Conservation (phyloP, 2,329 filamentous ascomycete genomes). For the Monosporascus sp. region DNA sequence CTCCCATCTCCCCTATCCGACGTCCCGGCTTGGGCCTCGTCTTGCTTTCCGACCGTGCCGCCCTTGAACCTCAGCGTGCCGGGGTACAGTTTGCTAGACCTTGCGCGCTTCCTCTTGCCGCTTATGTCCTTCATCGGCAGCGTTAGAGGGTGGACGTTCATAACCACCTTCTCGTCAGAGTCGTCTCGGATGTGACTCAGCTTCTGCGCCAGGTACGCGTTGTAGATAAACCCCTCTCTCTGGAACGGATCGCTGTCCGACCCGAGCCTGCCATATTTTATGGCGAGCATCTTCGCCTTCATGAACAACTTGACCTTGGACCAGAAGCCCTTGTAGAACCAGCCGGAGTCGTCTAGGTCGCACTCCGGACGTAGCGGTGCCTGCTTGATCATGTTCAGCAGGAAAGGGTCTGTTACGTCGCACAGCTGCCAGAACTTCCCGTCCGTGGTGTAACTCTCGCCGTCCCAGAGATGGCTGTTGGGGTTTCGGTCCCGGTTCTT, state of each 20-base stretch:
- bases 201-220: conserved; percentile 32
- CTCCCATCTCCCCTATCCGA: neutral
- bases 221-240: conserved; percentile 32
- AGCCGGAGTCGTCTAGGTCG: conserved; percentile 65
- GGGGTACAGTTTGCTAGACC: neutral
- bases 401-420: conserved; percentile 78
- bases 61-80: neutral
- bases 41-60: neutral
- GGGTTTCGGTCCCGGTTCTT: conserved; percentile 28
- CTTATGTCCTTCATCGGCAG: conserved; percentile 23
- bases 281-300: conserved; percentile 74
- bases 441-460: conserved; percentile 66
- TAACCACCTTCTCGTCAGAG: conserved; percentile 15
- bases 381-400: conserved; percentile 61
- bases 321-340: conserved; percentile 77
- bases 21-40: neutral
- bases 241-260: conserved; percentile 35
- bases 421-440: conserved; percentile 93
- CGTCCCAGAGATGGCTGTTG: conserved; percentile 75
- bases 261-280: conserved; percentile 52
- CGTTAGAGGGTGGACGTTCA: conserved; percentile 22
- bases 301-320: conserved; percentile 82
- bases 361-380: conserved; percentile 54
- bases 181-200: conserved; percentile 22
- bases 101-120: conserved; percentile 1